Conservation (phyloP, 1,139 yeast species). For the Casaregolazyma suthepensis region DNA sequence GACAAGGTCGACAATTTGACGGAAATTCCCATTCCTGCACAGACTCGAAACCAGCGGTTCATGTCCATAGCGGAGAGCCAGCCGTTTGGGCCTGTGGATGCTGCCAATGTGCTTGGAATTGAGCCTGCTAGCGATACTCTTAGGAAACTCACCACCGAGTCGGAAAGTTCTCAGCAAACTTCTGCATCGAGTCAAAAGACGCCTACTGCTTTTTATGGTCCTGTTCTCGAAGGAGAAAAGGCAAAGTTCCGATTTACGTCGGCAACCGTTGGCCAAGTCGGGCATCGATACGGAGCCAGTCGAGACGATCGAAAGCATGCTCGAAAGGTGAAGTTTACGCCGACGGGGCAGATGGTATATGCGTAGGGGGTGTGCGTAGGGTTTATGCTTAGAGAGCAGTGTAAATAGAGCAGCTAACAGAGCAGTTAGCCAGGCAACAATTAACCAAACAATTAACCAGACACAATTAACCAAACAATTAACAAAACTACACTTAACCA, state of each 20-base stretch:
- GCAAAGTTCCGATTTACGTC: constrained; percentile 65
- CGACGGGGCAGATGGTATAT: constrained; percentile 44
- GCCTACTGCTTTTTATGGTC: constrained; percentile 22
- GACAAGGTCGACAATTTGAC: constrained; percentile 40
- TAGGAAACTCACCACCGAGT: constrained; percentile 55
- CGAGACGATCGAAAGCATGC: constrained; percentile 84
- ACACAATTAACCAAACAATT: too few relatives aligned
- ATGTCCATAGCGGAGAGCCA: constrained; percentile 88
- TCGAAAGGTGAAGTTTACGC: constrained; percentile 70
- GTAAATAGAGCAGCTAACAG: not conserved
- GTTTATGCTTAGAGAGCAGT: not conserved
- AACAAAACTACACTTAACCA: too few relatives aligned
- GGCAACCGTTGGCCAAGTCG: constrained; percentile 77
- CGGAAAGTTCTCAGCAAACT: constrained; percentile 17
- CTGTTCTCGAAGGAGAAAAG: constrained; percentile 38
- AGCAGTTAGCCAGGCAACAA: not conserved
- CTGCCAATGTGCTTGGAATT: constrained; percentile 76
- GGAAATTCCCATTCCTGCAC: constrained; percentile 90
- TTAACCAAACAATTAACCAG: too few relatives aligned
- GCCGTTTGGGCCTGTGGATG: constrained; percentile 96
- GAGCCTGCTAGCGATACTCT: constrained; percentile 81
- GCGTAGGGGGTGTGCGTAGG: constrained; percentile 12
- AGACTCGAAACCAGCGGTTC: constrained; percentile 77
- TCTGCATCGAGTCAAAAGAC: constrained; percentile 2
- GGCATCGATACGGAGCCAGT: constrained; percentile 86